Base-by-base conservation (phyloP, 306 rosid genomes). In the Urtica urens region DNA sequence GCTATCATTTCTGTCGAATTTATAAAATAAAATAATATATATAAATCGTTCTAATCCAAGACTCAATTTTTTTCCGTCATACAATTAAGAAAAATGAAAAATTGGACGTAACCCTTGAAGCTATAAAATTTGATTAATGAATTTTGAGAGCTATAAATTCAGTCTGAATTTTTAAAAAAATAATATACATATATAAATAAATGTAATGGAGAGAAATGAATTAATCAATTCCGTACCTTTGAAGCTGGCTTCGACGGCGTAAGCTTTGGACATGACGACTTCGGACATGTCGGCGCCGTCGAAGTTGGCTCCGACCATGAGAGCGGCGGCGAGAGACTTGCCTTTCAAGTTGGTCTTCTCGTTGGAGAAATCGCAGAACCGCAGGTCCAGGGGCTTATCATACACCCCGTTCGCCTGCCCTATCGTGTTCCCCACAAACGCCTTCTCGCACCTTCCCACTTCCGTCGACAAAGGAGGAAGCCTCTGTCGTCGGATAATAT, bases 211-310 rank as follows among this genome's bases (percentile, higher is more conserved):
- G n/a, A n/a, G n/a, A n/a, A 31, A 2, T 31, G 37, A 31, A 31
- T 31, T 1, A 13, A 13, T 7, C 10, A 7, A 8, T 31, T 20
- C 17, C 4, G 54, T 79, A 84, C 97, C 93, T 72, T 68, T 76
- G 70, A 88, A 88, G 80, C 95, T 88, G 57, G 77, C 94, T 47
- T 82, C 79, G 38, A 52, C 97, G 14, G 97, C 95, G 53, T 84
- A 90, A 37, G 95, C 97, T 70, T 84, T 90, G 10, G 97, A 90
- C 97, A 90, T 88, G 28, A 88, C 78, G 38, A 88, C 97, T 69
- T 88, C 97, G 23, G 93, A 0, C 93, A 88, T 82, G 82, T 88
- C 95, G 9, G 97, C 97, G 38, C 97, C 95, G 62, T 90, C 95
- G 59, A 90, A 90, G 78, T 79, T 90, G 9, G 97, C 95, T 45